Evolutionary conservation across 306 rosid species (phyloP), one percentile per base, ranked within the genome.

Genomic region (Sphenostylis stenocarpa): DNA sequence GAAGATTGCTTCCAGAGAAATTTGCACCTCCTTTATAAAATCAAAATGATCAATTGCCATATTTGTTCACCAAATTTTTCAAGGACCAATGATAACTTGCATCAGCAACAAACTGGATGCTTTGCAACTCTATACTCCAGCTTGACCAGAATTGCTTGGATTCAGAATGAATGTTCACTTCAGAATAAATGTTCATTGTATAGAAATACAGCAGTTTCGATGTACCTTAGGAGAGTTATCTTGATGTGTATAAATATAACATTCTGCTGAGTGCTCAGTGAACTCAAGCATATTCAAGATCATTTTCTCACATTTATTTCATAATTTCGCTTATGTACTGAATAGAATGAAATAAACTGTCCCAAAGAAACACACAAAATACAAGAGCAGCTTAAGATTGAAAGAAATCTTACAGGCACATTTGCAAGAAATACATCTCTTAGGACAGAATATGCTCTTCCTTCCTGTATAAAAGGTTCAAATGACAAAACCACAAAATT

Each of bases 371-470:
- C 67, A 55, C 33, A 53, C 45, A 55, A 61, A 65, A 68, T 28
- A 70, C 70, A 79, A 63, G 66, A 58, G 55, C 29, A 34, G 14
- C 24, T 68, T 28, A 34, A 72, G 6, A 43, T 71, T 51, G 44
- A 45, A 88, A 66, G 20, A 72, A 20, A 77, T 80, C 88, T 70
- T 83, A 93, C 98, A 4, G 89, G 91, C 47, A 94, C 96, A 55
- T 94, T 89, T 14, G 98, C 96, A 63, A 94, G 85, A 87, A 94
- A 89, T 43, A 86, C 86, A 70, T 92, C 91, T 70, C 86, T 89
- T 67, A 94, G 91, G 79, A 86, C 67, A 11, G 77, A 52, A 57
- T 80, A 70, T 26, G 87, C 95, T 77, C 88, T 79, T 66, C 88
- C 80, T 74, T 85, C 96, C 98, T 91, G 65, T 67, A 29, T 53